phyloP scores from a whole-genome alignment of 2,329 filamentous ascomycete genomes.

The Chrysoporthe puriensis region DNA sequence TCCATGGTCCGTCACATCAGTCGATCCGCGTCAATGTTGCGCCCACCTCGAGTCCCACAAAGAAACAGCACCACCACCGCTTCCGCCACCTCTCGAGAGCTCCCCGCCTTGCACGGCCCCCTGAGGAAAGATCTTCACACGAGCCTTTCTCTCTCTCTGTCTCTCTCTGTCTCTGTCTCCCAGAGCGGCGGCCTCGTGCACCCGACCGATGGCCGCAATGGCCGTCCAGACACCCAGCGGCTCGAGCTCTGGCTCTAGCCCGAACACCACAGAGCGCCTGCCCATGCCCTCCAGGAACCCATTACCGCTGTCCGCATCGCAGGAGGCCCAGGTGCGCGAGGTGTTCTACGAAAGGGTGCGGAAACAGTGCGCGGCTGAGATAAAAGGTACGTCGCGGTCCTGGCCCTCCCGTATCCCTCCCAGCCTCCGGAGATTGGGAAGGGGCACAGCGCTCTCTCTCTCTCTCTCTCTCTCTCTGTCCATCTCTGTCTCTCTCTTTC shows the following conservation, averaged over 20 bases:
- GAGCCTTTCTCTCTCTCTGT: not conserved
- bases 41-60: conserved; percentile 15
- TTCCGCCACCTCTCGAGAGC: conserved; percentile 1
- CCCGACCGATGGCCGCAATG: conserved; percentile 44
- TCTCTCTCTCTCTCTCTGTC: not conserved
- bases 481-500: not conserved
- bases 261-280: conserved; percentile 33
- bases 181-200: not conserved
- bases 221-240: conserved; percentile 38
- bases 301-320: conserved; percentile 77
- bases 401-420: not conserved
- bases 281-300: conserved; percentile 72
- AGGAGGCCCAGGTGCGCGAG: conserved; percentile 81
- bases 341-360: conserved; percentile 81
- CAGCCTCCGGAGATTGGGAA: too few relatives aligned
- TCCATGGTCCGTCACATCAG: conserved; percentile 5
- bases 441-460: too few relatives aligned
- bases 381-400: conserved; percentile 63
- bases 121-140: not conserved
- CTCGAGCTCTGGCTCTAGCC: conserved; percentile 36
- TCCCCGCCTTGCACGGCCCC: not conserved
- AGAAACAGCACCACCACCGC: not conserved
- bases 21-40: conserved; percentile 11
- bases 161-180: not conserved
- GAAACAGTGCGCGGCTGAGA: conserved; percentile 73